These are phyloP conservation scores for Rutstroemia sp. DNA, from an alignment of 2,329 filamentous ascomycete species.

Conservation along the genomic window DNA sequence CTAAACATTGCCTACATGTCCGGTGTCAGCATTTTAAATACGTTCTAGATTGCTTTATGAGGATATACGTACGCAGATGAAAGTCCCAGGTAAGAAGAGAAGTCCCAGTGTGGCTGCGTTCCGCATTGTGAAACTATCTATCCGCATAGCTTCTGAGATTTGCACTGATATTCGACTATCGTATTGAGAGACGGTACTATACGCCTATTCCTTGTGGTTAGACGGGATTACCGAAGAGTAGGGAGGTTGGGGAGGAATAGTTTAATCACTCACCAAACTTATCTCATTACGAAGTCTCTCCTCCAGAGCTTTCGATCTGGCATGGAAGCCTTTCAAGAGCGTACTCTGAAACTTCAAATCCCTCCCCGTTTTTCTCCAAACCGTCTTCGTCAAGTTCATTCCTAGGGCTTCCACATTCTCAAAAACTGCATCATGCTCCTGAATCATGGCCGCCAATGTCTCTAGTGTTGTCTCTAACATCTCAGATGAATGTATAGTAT, in stretches of 20 bases:
- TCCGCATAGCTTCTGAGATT: neutral
- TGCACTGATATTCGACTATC: neutral
- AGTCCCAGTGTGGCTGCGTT: conserved; percentile 13
- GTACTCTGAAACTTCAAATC: conserved; percentile 1
- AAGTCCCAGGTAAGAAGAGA: conserved; percentile 17
- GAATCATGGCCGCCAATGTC: neutral
- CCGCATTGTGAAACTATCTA: conserved; percentile 15
- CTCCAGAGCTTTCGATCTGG: conserved; percentile 3
- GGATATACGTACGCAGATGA: conserved; percentile 12
- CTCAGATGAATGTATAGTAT: conserved; percentile 1
- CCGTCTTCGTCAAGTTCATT: neutral
- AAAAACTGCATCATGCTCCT: neutral
- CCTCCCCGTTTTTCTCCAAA: neutral
- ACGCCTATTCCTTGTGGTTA: neutral
- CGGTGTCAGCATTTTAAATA: neutral
- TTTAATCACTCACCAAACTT: neutral
- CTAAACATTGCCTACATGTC: conserved; percentile 1
- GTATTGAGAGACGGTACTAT: neutral
- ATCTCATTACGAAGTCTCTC: conserved; percentile 3
- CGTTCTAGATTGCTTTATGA: neutral
- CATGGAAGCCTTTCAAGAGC: neutral
- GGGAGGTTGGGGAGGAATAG: neutral
- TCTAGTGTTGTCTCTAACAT: conserved; percentile 1
- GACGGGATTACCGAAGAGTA: neutral
- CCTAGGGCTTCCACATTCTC: neutral